Evolutionary conservation across 2,329 filamentous ascomycete genomes (phyloP), one percentile per base, ranked within the genome.

Genomic region (Aspergillus ibericus): DNA sequence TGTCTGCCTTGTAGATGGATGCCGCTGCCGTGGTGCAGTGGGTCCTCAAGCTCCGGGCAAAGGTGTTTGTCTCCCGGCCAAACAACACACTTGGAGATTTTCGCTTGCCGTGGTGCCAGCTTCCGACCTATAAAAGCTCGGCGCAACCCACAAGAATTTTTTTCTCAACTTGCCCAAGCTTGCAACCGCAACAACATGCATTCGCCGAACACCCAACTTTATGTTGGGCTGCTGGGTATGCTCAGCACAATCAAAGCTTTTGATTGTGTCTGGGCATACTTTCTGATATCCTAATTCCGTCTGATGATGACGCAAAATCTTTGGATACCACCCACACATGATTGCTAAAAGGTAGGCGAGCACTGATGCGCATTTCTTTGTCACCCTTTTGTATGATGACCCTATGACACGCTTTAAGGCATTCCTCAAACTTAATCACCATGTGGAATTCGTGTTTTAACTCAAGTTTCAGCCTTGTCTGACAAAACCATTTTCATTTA

Each of bases 381-480:
- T 55, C 46, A 57, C 61, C 59, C 63, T 63, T 60, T 78, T 78
- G 72, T 73, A 77, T 87, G 84, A 86, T 86, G 84, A 86, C 81
- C 74, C 75, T 75, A 79, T 76, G 84, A 86, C 84, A 85, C 74
- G 82, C 81, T 82, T 53, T 53, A 84, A 83, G 85, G 84, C 84
- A 87, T 87, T 87, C 84, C 84, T 87, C 84, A 82, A 83, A 79
- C 84, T 81, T 83, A 86, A 87, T 78, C 75, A 79, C 74, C 76
- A 81, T 86, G 84, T 86, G 81, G 84, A 86, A 83, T 81, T 80
- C 54, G 60, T 83, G 83, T 85, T 80, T 68, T 76, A 46, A 69
- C 74, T 79, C 74, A 85, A 87, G 84, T 87, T 87, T 87, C 84
- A 87, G 84, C 84, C 84, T 87, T 87, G 84, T 87, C 84, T 87